Evolutionary conservation across 805 yeast genomes (phyloP).

Genomic region (Metschnikowia santaceciliae): DNA sequence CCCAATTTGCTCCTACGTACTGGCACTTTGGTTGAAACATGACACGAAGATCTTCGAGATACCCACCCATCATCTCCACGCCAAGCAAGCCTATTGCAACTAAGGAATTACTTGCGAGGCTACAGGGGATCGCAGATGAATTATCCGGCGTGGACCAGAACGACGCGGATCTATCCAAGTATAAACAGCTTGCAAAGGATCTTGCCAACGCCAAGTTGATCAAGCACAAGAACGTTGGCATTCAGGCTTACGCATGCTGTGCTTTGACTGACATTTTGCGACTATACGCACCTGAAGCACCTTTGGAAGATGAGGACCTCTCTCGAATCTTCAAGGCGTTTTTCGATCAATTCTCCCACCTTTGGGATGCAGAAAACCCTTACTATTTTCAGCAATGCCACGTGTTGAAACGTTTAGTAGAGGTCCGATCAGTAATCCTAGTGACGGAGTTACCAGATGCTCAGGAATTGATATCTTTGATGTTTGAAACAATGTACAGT

Average conservation of each 20-base stretch:
- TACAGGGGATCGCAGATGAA: constrained; percentile 59
- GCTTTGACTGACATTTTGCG: constrained; percentile 73
- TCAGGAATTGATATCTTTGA: constrained; percentile 45
- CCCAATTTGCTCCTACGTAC: neutral
- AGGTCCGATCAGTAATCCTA: constrained; percentile 68
- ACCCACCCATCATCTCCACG: constrained; percentile 46
- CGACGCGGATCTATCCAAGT: constrained; percentile 41
- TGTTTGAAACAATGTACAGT: constrained; percentile 63
- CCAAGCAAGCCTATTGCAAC: constrained; percentile 54
- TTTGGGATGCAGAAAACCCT: constrained; percentile 54
- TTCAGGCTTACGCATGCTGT: constrained; percentile 67
- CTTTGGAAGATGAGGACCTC: constrained; percentile 63
- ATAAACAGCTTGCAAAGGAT: constrained; percentile 43
- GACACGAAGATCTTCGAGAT: neutral
- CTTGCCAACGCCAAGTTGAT: constrained; percentile 57
- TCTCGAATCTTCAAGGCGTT: constrained; percentile 64
- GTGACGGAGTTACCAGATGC: constrained; percentile 71
- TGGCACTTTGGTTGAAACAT: neutral
- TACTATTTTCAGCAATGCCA: constrained; percentile 62
- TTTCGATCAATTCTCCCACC: constrained; percentile 54
- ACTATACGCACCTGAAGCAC: constrained; percentile 86
- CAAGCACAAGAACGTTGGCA: constrained; percentile 59
- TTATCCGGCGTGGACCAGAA: constrained; percentile 63
- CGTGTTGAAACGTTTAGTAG: constrained; percentile 64
- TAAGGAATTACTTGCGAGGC: constrained; percentile 55